Conservation (phyloP, 1,284 basidiomycete genomes). For the Papiliotrema nemorosa region DNA sequence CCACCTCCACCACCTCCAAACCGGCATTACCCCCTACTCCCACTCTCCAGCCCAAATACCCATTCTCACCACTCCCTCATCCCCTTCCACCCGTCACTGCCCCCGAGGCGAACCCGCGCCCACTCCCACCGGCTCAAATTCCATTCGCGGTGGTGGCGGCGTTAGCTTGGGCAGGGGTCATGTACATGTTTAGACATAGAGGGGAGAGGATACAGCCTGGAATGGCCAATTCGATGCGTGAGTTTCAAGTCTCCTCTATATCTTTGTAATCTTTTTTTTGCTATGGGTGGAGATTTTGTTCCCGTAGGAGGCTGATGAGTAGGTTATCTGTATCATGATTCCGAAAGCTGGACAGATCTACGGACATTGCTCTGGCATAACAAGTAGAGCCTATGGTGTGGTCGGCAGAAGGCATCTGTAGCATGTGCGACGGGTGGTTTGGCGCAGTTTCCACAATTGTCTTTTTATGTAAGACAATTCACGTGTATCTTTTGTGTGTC, state of each 20-base stretch:
- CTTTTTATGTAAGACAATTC: background rate
- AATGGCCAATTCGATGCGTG: constrained; percentile 60
- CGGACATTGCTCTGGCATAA: constrained; percentile 75
- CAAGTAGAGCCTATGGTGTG: constrained; percentile 52
- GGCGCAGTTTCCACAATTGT: background rate
- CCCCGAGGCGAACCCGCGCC: constrained; percentile 52
- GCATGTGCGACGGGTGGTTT: background rate
- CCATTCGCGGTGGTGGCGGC: constrained; percentile 88
- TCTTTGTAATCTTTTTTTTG: too few relatives aligned
- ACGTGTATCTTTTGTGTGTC: background rate
- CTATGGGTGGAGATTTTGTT: background rate
- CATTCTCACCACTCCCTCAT: constrained; percentile 37
- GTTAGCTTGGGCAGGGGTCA: constrained; percentile 89
- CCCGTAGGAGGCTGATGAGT: background rate
- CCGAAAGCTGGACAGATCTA: constrained; percentile 66
- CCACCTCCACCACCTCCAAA: constrained; percentile 39
- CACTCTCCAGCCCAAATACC: constrained; percentile 12
- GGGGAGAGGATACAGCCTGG: constrained; percentile 88
- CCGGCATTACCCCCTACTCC: background rate
- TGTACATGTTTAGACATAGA: constrained; percentile 88
- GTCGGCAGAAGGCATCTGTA: background rate
- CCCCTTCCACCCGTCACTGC: constrained; percentile 40
- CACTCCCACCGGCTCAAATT: constrained; percentile 72
- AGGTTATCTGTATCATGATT: constrained; percentile 72
- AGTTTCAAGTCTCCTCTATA: constrained; percentile 19